Base-by-base conservation (phyloP, 2,329 filamentous ascomycete species). In the Botryotinia narcissicola region DNA sequence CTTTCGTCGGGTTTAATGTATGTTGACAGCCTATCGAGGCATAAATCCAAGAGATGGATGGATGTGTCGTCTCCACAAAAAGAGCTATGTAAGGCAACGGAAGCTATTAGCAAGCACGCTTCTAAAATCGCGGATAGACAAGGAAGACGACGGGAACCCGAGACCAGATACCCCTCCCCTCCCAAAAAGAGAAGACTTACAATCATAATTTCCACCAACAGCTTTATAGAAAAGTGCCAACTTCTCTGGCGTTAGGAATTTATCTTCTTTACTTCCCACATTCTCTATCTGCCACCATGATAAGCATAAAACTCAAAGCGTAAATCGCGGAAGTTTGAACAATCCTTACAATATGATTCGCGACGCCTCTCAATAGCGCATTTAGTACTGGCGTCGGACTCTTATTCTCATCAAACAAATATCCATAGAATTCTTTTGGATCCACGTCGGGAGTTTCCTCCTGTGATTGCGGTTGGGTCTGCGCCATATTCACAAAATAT, bases 1-100 rank as follows among this genome's bases (percentile, higher is more conserved):
- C 88, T 66, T 82, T 82, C 1, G 89, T 89, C 1, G 93, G 93
- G 77, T 97, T 93, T 42, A 98, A 86, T 68, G 90, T 91, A 83
- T 98, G 95, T 78, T 94, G 92, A 81, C 95, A 98, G 78, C 95
- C 96, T 70, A 97, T 89, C 12, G 93, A 93, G 80, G 94, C 92
- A 86, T 97, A 98, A 76, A 98, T 96, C 83, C 94, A 97, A 42
- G 95, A 96, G 75, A 99, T 90, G 61, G 92, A 91, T 54, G 89
- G 85, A 74, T 91, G 84, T 32, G 92, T 90, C 48, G 92, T 93
- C 4, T 91, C 87, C 60, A 95, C 85, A 81, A 98, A 98, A 71
- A 98, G 88, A 37, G 87, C 88, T 89, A 77, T 67, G 64, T 74
- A 68, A 35, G 48, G 73, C 8, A 70, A 54, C 54, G 48, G 74